Base-by-base conservation (phyloP, 345 rosid genomes). In the Kernera saxatilis region DNA sequence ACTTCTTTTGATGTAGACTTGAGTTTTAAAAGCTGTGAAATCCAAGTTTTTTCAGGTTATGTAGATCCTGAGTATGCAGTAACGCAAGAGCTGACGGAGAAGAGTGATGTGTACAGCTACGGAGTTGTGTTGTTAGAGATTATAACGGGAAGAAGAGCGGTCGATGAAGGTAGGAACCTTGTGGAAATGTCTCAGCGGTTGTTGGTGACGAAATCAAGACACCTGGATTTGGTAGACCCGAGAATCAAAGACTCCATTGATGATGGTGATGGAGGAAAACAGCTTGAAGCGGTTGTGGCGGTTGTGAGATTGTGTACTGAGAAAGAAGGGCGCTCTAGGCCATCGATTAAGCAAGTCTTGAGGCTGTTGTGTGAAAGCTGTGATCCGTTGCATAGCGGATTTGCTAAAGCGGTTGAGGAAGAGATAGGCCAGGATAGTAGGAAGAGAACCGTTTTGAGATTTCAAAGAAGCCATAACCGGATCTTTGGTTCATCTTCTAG, bases 1-100 rank as follows among this genome's bases (percentile, higher is more conserved):
- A 27, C 71, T 64, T 1, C 60, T 26, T 32, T 50, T 35, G 59
- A 56, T 45, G 33, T 41, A 35, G 36, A 19, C 65, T 33, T 33
- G 32, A 53, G n/a, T 13, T 18, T 17, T 18, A 5, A 8, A 11
- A 14, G 11, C 12, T 40, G 21, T 44, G 11, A 37, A 44, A 5
- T 44, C 23, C 1, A 9, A 19, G 50, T 26, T 12, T 5, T 46
- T 73, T 41, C 91, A 92, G 98, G 98, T 70, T 91, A 91, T 66
- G 84, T 91, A 86, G 98, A 91, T 80, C 98, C 97, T 2, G 97
- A 91, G 77, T 93, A 93, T 30, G 82, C 84, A 55, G 74, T 87
- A 62, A 89, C 92, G n/a, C 88, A 86, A 73, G 88, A 93, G 77
- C 91, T 91, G 66, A 93, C 91, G 0, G 91, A 91, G 81, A 93